These are phyloP conservation scores for Aspergillus ruber DNA, from an alignment of 2,329 filamentous ascomycete genomes.

Conservation along the genomic window DNA sequence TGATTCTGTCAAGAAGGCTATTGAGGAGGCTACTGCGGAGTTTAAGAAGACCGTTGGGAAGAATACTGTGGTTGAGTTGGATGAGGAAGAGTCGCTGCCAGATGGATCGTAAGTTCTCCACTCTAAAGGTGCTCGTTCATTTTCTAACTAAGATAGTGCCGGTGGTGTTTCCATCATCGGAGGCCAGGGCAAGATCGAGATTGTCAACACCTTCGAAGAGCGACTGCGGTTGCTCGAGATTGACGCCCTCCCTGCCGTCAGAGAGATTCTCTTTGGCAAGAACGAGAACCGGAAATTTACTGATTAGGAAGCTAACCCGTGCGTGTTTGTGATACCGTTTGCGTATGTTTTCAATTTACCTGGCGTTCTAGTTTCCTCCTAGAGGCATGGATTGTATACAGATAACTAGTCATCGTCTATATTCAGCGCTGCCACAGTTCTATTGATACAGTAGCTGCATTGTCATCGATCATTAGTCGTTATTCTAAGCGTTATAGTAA, in stretches of 20 bases:
- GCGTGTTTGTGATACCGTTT: constrained; percentile 3
- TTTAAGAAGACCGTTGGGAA: constrained; percentile 73
- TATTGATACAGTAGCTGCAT: neutral
- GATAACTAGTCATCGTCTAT: neutral
- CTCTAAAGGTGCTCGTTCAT: constrained; percentile 1
- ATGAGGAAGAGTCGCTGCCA: constrained; percentile 72
- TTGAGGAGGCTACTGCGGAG: constrained; percentile 68
- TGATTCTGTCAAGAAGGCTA: constrained; percentile 68
- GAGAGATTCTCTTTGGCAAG: constrained; percentile 82
- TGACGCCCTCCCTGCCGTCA: constrained; percentile 75
- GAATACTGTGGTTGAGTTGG: constrained; percentile 63
- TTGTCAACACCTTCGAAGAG: constrained; percentile 97
- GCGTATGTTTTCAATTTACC: constrained; percentile 1
- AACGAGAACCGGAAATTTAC: constrained; percentile 95
- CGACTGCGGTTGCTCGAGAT: constrained; percentile 78
- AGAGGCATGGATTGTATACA: neutral
- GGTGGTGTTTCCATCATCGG: constrained; percentile 78
- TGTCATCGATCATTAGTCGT: neutral
- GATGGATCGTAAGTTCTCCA: constrained; percentile 67
- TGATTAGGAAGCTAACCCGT: constrained; percentile 54
- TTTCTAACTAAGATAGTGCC: constrained; percentile 49
- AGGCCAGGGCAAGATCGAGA: constrained; percentile 86
- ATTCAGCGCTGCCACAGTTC: neutral
- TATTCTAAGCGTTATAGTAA: neutral
- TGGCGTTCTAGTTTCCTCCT: neutral